Conservation (phyloP, 805 yeast species). For the Soucietia sequanensis region DNA sequence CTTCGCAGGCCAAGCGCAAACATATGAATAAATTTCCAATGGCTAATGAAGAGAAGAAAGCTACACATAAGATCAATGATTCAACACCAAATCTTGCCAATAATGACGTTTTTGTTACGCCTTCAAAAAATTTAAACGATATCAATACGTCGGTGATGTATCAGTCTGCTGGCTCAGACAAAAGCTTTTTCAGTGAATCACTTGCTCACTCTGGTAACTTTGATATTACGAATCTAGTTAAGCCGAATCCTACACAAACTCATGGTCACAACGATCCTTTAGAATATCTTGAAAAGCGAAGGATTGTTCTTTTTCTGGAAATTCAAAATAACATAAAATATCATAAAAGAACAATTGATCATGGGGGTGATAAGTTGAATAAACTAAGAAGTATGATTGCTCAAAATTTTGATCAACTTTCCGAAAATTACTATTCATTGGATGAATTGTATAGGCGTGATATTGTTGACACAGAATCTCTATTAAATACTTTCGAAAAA, state of each 20-base stretch:
- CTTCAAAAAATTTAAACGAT: constrained; percentile 11
- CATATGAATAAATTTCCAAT: no score
- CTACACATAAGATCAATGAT: neutral
- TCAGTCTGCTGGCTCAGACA: neutral
- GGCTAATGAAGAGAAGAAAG: neutral
- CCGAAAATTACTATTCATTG: constrained; percentile 43
- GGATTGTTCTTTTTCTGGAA: constrained; percentile 14
- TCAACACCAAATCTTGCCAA: constrained; percentile 10
- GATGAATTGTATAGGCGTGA: constrained; percentile 46
- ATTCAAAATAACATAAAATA: constrained; percentile 17
- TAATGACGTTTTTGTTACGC: constrained; percentile 18
- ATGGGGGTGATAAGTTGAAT: constrained; percentile 34
- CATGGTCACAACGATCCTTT: constrained; percentile 8
- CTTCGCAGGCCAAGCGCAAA: no score
- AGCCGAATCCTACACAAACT: no score
- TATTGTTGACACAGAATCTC: constrained; percentile 19
- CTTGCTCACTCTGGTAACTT: no score
- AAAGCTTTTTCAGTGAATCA: no score
- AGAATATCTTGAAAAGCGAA: constrained; percentile 11
- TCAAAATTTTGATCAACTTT: constrained; percentile 33
- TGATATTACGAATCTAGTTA: no score
- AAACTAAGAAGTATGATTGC: constrained; percentile 26
- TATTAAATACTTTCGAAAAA: constrained; percentile 27
- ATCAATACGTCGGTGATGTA: neutral
- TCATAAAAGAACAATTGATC: constrained; percentile 25